These are phyloP conservation scores for Alternaria ventricosa DNA, from an alignment of 2,329 filamentous ascomycete genomes.

Conservation along the genomic window DNA sequence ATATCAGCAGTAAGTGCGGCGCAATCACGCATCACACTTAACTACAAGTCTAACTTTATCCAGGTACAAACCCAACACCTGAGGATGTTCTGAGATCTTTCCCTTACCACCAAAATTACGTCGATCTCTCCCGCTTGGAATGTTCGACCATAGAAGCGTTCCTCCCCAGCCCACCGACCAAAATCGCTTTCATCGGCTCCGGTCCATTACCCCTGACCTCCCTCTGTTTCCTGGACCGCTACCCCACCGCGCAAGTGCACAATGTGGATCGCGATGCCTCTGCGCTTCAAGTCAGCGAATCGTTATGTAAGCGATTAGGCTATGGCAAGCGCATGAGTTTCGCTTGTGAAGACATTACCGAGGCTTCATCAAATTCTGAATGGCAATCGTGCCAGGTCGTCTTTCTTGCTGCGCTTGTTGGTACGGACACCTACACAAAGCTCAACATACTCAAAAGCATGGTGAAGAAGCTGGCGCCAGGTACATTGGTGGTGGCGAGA, in stretches of 20 bases:
- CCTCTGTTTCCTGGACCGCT: conserved; percentile 51
- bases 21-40: neutral
- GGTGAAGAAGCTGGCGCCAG: conserved; percentile 49
- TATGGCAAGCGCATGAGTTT: conserved; percentile 51
- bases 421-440: conserved; percentile 52
- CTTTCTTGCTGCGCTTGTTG: conserved; percentile 60
- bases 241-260: conserved; percentile 42
- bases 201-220: conserved; percentile 59
- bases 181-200: conserved; percentile 58
- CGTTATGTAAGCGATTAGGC: conserved; percentile 46
- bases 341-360: conserved; percentile 42
- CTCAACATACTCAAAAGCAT: conserved; percentile 49
- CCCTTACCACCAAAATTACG: conserved; percentile 59
- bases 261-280: conserved; percentile 53
- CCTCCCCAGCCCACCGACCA: conserved; percentile 30
- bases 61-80: neutral
- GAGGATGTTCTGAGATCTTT: conserved; percentile 39
- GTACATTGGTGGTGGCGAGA: conserved; percentile 55
- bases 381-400: conserved; percentile 55
- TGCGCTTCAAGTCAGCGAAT: conserved; percentile 45
- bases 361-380: conserved; percentile 3
- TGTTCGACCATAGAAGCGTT: conserved; percentile 51
- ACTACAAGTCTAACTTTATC: neutral
- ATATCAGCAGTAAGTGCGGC: conserved; percentile 7
- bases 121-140: conserved; percentile 57